Conservation (phyloP, 352 stramenopile species). For the Phytophthora melonis region DNA sequence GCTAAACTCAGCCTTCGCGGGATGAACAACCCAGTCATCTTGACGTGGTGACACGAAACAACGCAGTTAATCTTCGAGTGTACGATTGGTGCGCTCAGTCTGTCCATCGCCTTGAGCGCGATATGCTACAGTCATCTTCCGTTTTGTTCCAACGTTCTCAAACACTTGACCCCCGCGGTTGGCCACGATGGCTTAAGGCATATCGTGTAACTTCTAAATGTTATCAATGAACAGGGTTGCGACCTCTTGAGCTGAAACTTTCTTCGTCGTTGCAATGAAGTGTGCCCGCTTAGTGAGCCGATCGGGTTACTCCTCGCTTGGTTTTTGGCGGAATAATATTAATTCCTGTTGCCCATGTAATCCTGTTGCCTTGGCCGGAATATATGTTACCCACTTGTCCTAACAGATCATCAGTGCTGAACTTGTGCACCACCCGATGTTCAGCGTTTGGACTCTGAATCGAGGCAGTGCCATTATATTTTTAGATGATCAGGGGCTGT, state of each 20-base stretch:
- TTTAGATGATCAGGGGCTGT: neutral
- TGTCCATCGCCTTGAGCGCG: no score
- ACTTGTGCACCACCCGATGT: neutral
- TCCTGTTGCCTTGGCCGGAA: neutral
- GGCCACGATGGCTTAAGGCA: neutral
- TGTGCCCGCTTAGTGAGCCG: neutral
- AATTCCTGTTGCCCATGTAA: neutral
- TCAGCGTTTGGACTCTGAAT: neutral
- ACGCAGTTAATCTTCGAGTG: neutral
- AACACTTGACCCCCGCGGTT: neutral
- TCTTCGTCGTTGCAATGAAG: conserved; percentile 12
- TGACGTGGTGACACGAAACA: neutral
- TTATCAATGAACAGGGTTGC: conserved; percentile 6
- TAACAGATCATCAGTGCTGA: neutral
- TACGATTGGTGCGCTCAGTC: neutral
- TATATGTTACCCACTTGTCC: neutral
- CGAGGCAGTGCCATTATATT: neutral
- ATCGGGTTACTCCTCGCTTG: conserved; percentile 5
- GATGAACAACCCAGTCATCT: neutral
- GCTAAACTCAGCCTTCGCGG: neutral
- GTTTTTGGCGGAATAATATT: no score
- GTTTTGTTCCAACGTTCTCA: neutral
- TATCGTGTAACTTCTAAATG: neutral
- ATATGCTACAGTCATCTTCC: neutral
- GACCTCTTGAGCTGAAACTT: neutral